Base-by-base conservation (phyloP, 352 stramenopile genomes). In the Phytopythium sindhum region DNA sequence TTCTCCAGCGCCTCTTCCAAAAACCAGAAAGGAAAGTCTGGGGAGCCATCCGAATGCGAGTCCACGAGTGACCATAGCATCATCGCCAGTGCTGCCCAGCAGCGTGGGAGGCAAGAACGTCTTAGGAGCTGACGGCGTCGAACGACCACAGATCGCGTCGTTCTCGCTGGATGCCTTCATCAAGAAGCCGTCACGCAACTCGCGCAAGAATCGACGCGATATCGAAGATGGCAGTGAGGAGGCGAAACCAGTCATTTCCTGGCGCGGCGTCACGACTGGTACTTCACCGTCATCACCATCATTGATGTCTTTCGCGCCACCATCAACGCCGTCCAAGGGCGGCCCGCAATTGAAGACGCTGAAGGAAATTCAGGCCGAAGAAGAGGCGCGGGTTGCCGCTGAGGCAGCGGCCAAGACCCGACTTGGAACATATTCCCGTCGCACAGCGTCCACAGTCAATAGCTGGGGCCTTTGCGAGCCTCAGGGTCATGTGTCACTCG, bases 141-240 rank as follows among this genome's bases (percentile, higher is more conserved):
- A 81, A 41, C 72, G 71, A 26, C 57, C 74, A 28, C 70, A 81
- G 12, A 61, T 83, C 37, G 73, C 80, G 31, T 65, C 78, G 21
- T 91, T 91, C 64, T 86, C 82, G 1, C 68, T 91, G 14, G 77
- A 89, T 54, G 74, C 74, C 3, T 91, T 89, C 57, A 69, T 91
- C 33, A 89, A 88, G 63, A 76, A 85, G 44, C 69, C 74, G 23
- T 68, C 66, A 26, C 65, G 64, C 4, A 81, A 73, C 53, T 48
- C 55, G 19, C 66, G 66, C 17, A 73, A 69, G 58, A 66, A 56
- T 26, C 52, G 57, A 26, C 51, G 44, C 44, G n/a, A 58, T 19
- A 19, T 62, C 41, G 66, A 65, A 14, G 31, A 41, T 37, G 56
- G 19, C 8, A 50, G 10, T 12, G 24, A 51, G 2, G 55, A 61